Evolutionary conservation across 1,284 basidiomycete genomes (phyloP).

Genomic region (Pyrrhoderma lamaoense): DNA sequence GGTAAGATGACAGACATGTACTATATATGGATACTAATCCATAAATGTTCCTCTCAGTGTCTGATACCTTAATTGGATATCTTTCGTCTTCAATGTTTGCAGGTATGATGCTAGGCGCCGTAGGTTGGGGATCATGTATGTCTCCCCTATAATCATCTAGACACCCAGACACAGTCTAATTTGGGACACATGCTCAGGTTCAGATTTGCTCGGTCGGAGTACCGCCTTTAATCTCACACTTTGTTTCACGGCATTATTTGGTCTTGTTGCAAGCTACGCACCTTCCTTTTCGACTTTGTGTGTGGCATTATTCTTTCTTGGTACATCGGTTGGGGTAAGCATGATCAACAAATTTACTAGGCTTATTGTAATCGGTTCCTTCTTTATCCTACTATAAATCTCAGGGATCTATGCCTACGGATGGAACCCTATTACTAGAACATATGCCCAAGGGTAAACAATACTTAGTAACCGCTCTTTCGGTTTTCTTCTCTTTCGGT

Average conservation of each 20-base stretch:
- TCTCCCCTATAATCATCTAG: slow-evolving; percentile 14
- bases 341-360: not conserved
- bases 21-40: slow-evolving; percentile 12
- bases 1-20: slow-evolving; percentile 35
- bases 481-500: slow-evolving; percentile 91
- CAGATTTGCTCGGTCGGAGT: slow-evolving; percentile 79
- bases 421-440: slow-evolving; percentile 90
- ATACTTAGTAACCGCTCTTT: slow-evolving; percentile 91
- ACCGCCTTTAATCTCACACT: slow-evolving; percentile 91
- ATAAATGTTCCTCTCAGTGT: slow-evolving; percentile 37
- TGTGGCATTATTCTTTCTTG: slow-evolving; percentile 76
- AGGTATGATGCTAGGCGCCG: slow-evolving; percentile 94
- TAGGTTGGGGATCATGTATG: slow-evolving; percentile 86
- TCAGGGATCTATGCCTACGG: slow-evolving; percentile 96
- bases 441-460: slow-evolving; percentile 89
- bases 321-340: slow-evolving; percentile 83
- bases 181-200: slow-evolving; percentile 31
- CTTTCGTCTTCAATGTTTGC: slow-evolving; percentile 79
- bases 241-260: slow-evolving; percentile 85
- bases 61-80: slow-evolving; percentile 67
- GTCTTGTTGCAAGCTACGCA: slow-evolving; percentile 72
- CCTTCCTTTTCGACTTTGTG: slow-evolving; percentile 72
- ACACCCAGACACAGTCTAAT: not conserved
- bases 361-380: too few species aligned
- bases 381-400: too few species aligned